Evolutionary conservation across 345 rosid genomes (phyloP).

Genomic region (Populus pruinosa): DNA sequence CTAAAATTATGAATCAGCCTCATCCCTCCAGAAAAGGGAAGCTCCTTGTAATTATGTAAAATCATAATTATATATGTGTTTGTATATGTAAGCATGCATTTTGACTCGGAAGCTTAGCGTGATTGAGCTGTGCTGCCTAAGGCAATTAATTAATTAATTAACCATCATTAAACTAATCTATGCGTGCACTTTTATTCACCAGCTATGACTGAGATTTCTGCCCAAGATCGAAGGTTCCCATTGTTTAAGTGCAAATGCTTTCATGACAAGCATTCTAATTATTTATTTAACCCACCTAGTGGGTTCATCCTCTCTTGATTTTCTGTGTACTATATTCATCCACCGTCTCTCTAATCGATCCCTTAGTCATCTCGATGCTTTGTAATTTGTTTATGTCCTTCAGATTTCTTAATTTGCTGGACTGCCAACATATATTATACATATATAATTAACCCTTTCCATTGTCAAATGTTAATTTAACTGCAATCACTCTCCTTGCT

Average conservation of each 20-base stretch:
- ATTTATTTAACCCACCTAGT: neutral
- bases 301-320: neutral
- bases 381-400: neutral
- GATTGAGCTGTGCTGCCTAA: no score
- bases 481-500: no score
- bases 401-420: no score
- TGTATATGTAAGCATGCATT: neutral
- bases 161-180: no score
- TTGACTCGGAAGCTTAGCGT: no score
- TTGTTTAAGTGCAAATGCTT: conserved; percentile 1
- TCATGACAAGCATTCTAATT: neutral
- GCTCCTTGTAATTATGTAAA: neutral
- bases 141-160: no score
- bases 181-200: no score
- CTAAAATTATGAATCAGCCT: neutral
- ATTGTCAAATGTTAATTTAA: no score
- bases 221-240: neutral
- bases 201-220: neutral
- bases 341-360: neutral
- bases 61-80: no score
- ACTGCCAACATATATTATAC: no score
- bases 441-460: no score
- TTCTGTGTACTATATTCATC: neutral
- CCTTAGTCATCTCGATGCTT: neutral
- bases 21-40: neutral